Conservation (phyloP, 2,329 filamentous ascomycete genomes). For the Fusarium keratoplasticum region DNA sequence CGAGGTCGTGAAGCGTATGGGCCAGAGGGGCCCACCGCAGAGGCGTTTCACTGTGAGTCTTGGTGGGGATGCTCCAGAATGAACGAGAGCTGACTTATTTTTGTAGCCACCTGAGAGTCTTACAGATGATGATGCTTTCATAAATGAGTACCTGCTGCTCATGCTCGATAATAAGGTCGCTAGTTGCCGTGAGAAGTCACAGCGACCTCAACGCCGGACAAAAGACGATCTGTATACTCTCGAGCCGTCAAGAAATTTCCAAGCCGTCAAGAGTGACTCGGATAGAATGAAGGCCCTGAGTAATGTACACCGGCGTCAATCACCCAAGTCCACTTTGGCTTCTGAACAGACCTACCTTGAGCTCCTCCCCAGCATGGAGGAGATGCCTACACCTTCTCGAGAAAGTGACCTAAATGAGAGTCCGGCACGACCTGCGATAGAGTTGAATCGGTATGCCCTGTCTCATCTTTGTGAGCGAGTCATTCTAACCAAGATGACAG, state of each 20-base stretch:
- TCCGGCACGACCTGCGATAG: background rate
- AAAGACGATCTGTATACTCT: background rate
- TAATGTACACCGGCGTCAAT: background rate
- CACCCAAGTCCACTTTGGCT: background rate
- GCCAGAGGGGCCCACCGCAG: conserved; percentile 49
- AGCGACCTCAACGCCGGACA: background rate
- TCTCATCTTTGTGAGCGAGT: background rate
- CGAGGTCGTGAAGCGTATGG: conserved; percentile 54
- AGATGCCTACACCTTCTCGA: background rate
- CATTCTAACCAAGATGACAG: conserved; percentile 10
- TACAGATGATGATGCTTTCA: conserved; percentile 11
- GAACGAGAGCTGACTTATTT: background rate
- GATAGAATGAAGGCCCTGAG: background rate
- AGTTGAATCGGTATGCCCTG: background rate
- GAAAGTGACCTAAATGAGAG: background rate
- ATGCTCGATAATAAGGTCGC: conserved; percentile 45
- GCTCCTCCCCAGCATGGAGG: background rate
- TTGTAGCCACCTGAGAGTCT: conserved; percentile 14
- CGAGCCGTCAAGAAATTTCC: background rate
- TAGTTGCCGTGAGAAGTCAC: conserved; percentile 13
- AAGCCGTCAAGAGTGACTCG: conserved; percentile 10
- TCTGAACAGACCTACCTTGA: background rate
- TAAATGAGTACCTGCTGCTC: conserved; percentile 34
- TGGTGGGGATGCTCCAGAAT: background rate
- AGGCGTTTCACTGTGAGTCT: conserved; percentile 43